Base-by-base conservation (phyloP, 2,329 filamentous ascomycete genomes). In the Fusarium gaditjirri region DNA sequence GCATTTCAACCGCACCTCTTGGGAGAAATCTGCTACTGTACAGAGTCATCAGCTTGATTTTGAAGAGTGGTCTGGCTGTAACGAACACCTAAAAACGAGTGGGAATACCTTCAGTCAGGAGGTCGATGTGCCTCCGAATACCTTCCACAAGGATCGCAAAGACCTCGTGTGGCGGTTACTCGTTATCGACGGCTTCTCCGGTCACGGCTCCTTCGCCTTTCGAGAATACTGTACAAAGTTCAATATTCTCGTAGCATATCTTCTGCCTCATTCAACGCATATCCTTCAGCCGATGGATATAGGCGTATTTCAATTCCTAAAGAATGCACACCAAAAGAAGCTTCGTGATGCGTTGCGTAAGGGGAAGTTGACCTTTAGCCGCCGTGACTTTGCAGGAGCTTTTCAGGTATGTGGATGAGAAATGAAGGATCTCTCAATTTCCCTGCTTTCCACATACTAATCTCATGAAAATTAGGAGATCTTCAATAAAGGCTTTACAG, bases 221-320 rank as follows among this genome's bases (percentile, higher is more conserved):
- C 27, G 46, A 29, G 56, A 60, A 25, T 60, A 60, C 29, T 60
- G 46, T 35, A 29, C 52, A 12, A 60, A 60, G 27, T 55, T 61
- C 16, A 25, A 61, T 31, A 61, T 61, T 21, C 39, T 61, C 41
- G 43, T 61, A 5, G 41, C 35, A 9, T 43, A 29, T 14, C 27
- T 61, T 4, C 50, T 31, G 44, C 35, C 59, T 47, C 50, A 62
- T n/a, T 62, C 50, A 55, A 62, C 42, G 6, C 50, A 62, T 27
- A 27, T 62, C 11, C 50, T 62, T n/a, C 42, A 62, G 43, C 59
- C 50, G 29, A 62, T 35, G 29, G 44, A 35, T 49, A 29, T 49
- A 33, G 44, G 44, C 29, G 44, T 35, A 11, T 49, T 49, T 35
- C 29, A 49, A 21, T 49, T 1, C 23, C 29, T 49, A 9, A 49